Evolutionary conservation across 768 basidiomycete genomes (phyloP), one percentile per base, ranked within the genome.

Genomic region (Phylloporus sp.): DNA sequence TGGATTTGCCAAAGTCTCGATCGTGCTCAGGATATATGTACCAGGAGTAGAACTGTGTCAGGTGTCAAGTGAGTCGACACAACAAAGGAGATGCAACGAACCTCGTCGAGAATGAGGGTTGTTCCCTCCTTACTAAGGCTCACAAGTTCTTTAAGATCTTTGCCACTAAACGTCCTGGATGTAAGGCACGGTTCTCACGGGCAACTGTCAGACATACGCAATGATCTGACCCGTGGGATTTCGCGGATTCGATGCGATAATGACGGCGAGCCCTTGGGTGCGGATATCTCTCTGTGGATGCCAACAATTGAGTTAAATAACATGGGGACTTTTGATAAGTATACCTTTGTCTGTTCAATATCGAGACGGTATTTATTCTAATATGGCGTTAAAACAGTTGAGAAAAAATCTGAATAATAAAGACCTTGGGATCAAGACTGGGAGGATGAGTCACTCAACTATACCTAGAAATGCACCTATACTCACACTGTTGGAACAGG

Each of bases 211-310:
- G 11, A 65, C 70, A 22, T 60, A 89, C 84, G 78, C 79, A 56
- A 83, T 80, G 48, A 86, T 82, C 67, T 95, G 94, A n/a, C 95
- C 93, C 1, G 95, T 97, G 4, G 95, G 94, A 65, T 97, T 97
- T 48, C 94, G 84, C n/a, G 95, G 95, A 71, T 97, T 97, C 22
- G 90, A 93, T 0, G 91, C 88, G 39, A 95, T 74, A 50, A 95
- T 79, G 45, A 95, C 91, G 11, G 86, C 81, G 18, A 95, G 74
- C 13, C 92, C 91, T 70, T 94, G 91, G 1, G 79, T 87, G 36
- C 73, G 77, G 50, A 95, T 91, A 58, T 95, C 91, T 73, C 76
- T 85, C 82, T 88, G 48, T 58, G 20, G 40, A 36, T 40, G 16
- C 24, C 16, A 11, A 47, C 9, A 2, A 12, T 28, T 56, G 26